Evolutionary conservation across 2,329 filamentous ascomycete genomes (phyloP).

Genomic region (Fusarium nodosum): DNA sequence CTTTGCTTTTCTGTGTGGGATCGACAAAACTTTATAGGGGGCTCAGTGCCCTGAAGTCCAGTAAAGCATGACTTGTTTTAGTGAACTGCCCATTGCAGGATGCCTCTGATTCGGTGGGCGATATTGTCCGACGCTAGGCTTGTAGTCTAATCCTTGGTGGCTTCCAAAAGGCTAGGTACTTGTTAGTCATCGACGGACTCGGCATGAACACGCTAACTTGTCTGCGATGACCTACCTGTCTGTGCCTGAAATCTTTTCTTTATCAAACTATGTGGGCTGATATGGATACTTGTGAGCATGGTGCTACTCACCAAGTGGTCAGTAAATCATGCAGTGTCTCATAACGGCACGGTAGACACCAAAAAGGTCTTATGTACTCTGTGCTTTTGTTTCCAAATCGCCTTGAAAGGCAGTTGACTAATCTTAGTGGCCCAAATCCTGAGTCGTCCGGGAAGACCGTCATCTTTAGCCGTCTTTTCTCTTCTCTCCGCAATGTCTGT

Average conservation of each 20-base stretch:
- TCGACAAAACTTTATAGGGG: neutral
- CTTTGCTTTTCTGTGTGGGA: neutral
- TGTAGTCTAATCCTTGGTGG: neutral
- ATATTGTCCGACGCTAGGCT: constrained; percentile 6
- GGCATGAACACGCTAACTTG: neutral
- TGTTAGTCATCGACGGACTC: neutral
- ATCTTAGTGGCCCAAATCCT: constrained; percentile 6
- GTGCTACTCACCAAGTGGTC: constrained; percentile 7
- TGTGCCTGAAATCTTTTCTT: constrained; percentile 3
- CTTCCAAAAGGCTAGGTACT: constrained; percentile 4
- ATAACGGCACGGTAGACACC: constrained; percentile 1
- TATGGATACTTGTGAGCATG: neutral
- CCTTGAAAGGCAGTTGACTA: constrained; percentile 8
- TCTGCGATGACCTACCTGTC: neutral
- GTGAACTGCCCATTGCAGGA: neutral
- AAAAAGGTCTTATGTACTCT: neutral
- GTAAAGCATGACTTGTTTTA: constrained; percentile 17
- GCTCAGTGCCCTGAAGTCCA: neutral
- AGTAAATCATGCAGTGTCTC: neutral
- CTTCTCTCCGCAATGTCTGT: constrained; percentile 35
- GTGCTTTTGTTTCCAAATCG: constrained; percentile 8
- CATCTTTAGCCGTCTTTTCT: neutral
- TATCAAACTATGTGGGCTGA: constrained; percentile 11
- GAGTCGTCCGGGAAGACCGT: constrained; percentile 9
- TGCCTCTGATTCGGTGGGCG: neutral